Evolutionary conservation across 371 early-diverging fungal species (phyloP).

Genomic region (Lichtheimia hyalospora): DNA sequence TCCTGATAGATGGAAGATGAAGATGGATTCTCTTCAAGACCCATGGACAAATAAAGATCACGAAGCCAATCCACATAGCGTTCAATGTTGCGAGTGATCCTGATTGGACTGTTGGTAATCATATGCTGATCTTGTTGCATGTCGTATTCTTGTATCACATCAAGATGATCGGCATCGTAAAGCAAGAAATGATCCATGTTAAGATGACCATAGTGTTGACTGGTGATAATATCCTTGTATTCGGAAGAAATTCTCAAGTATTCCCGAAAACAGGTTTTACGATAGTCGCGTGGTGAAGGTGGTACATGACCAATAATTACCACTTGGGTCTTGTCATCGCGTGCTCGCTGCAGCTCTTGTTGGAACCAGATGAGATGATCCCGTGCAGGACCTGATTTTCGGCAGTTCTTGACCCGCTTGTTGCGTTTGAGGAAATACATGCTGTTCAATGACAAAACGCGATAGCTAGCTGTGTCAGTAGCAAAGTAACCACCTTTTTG

Average conservation of each 20-base stretch:
- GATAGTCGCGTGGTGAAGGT: slow-evolving; percentile 68
- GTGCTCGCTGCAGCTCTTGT: slow-evolving; percentile 50
- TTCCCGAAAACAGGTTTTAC: slow-evolving; percentile 55
- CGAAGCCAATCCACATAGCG: slow-evolving; percentile 36
- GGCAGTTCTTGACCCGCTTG: slow-evolving; percentile 67
- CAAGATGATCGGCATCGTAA: slow-evolving; percentile 27
- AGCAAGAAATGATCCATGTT: slow-evolving; percentile 80
- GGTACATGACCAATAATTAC: slow-evolving; percentile 80
- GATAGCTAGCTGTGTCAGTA: slow-evolving; percentile 50
- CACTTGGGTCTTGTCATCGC: slow-evolving; percentile 25
- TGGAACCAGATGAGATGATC: slow-evolving; percentile 75
- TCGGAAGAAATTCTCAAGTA: slow-evolving; percentile 62
- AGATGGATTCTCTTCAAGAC: slow-evolving; percentile 6
- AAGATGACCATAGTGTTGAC: slow-evolving; percentile 80
- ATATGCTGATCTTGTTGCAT: background rate
- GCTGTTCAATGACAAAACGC: slow-evolving; percentile 69
- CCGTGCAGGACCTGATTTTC: slow-evolving; percentile 55
- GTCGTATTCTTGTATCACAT: background rate
- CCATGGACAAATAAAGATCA: slow-evolving; percentile 30
- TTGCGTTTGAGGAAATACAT: slow-evolving; percentile 73
- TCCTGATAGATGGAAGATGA: no score
- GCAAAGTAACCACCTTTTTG: slow-evolving; percentile 73
- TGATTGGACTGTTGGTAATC: slow-evolving; percentile 10
- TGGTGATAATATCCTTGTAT: slow-evolving; percentile 63
- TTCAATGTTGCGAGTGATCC: slow-evolving; percentile 23